Base-by-base conservation (phyloP, 2,329 filamentous ascomycete species). In the Emmonsia crescens region DNA sequence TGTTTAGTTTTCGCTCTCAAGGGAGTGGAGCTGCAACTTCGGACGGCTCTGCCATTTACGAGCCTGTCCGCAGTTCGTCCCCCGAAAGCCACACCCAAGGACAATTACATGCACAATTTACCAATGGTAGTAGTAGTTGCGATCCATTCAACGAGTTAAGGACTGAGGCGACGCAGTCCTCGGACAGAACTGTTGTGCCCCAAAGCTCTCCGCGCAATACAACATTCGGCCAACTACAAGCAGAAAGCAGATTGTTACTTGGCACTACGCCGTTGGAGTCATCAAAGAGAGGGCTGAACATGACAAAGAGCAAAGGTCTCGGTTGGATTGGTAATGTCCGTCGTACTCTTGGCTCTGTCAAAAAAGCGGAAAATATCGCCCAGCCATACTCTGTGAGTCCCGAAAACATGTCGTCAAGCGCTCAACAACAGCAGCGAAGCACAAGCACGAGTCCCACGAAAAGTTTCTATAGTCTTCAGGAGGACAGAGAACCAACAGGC, bases 251-350 rank as follows among this genome's bases (percentile, higher is more conserved):
- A 58, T 76, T 76, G 2, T 74, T 84, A 1, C 76, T 85, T 31
- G 77, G 77, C 4, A 78, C 78, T 4, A 70, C 69, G 10, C 68
- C 75, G 2, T 70, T 63, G 21, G 73, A 74, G 29, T 66, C 70
- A 1, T 67, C 71, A 27, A 68, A 67, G 33, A 71, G 70, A 59
- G 24, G 31, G 65, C 65, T 10, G 19, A 49, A 55, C 33, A 6
- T 38, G n/a, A 27, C 46, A 44, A 71, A 68, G 59, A 66, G 67
- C 79, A 85, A 24, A 83, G 83, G 70, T 81, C 86, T 75, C 75
- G 82, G 82, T 29, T 89, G 87, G 85, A 76, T 91, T 12, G 87
- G 87, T 27, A 89, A 84, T 56, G 72, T 91, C 24, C 80, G 83
- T 21, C 81, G 86, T 44, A 86, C 86, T 12, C 83, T 89, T 48